Percentiles rank a stretch among this genome's conserved stretches.
Conservation (phyloP, 1,284 basidiomycete species). For the Blastosporella zonata region DNA sequence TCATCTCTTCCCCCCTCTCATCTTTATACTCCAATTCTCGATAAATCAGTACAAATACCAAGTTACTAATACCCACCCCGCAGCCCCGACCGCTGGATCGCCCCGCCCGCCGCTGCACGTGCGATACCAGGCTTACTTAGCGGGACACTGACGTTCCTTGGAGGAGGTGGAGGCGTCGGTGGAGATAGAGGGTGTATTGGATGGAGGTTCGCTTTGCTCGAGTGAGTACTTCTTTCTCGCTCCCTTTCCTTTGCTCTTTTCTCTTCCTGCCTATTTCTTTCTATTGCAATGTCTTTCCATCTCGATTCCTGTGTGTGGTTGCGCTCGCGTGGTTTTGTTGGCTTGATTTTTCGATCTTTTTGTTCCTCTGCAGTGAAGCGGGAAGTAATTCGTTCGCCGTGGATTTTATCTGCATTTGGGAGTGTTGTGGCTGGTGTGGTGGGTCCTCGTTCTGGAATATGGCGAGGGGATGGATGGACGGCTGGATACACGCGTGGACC, state of each 20-base stretch:
- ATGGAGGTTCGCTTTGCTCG: conserved; percentile 66
- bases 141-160: conserved; percentile 65
- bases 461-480: too few relatives aligned
- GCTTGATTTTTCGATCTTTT: too few relatives aligned
- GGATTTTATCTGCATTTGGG: too few relatives aligned
- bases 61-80: not conserved
- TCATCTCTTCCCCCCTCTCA: not conserved
- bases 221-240: conserved; percentile 42
- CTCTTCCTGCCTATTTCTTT: not conserved
- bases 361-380: too few relatives aligned
- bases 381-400: too few relatives aligned
- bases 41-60: too few relatives aligned
- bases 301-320: too few relatives aligned
- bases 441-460: too few relatives aligned
- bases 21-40: too few relatives aligned
- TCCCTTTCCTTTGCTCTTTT: conserved; percentile 8
- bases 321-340: too few relatives aligned
- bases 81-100: conserved; percentile 61
- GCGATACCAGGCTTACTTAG: conserved; percentile 61
- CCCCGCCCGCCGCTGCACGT: conserved; percentile 37
- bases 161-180: conserved; percentile 51
- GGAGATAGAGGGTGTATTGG: conserved; percentile 72
- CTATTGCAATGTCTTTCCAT: not conserved
- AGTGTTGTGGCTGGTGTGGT: too few relatives aligned
- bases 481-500: too few relatives aligned